These are phyloP conservation scores for Colletotrichum gigasporum DNA, from an alignment of 2,329 filamentous ascomycete genomes.

Conservation along the genomic window DNA sequence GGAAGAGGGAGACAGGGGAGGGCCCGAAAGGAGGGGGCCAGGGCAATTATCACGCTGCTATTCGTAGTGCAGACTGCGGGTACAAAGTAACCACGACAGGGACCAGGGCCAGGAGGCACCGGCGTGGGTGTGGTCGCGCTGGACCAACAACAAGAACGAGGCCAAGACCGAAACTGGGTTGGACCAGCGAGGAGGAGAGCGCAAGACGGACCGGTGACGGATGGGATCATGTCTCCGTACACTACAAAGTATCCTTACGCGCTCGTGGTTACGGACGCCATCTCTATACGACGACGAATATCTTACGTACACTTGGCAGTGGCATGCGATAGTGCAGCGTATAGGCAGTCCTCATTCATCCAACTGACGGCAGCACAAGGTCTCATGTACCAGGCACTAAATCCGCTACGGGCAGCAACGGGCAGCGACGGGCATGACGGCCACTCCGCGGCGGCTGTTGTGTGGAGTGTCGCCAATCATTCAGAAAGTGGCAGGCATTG, in stretches of 20 bases:
- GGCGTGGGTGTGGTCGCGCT: constrained; percentile 5
- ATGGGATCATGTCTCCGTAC: background rate
- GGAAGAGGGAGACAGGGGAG: constrained; percentile 18
- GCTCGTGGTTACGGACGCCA: no score
- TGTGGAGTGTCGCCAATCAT: constrained; percentile 11
- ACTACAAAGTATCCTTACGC: background rate
- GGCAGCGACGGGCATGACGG: no score
- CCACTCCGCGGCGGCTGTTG: background rate
- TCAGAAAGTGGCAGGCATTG: constrained; percentile 7
- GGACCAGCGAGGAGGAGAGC: background rate
- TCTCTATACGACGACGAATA: no score
- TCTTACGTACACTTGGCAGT: no score
- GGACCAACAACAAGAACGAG: no score
- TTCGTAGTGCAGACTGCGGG: constrained; percentile 29
- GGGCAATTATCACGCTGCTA: constrained; percentile 29
- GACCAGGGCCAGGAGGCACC: constrained; percentile 1
- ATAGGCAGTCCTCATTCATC: no score
- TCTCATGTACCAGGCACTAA: background rate
- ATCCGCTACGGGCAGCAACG: background rate
- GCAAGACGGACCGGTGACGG: background rate
- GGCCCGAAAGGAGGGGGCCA: constrained; percentile 19
- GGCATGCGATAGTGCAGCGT: no score
- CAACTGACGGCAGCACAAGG: no score
- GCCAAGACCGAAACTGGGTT: no score
- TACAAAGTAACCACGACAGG: constrained; percentile 29